phyloP scores from a whole-genome alignment of 495 filamentous ascomycete genomes.

The Aspergillus olivimuriae region DNA sequence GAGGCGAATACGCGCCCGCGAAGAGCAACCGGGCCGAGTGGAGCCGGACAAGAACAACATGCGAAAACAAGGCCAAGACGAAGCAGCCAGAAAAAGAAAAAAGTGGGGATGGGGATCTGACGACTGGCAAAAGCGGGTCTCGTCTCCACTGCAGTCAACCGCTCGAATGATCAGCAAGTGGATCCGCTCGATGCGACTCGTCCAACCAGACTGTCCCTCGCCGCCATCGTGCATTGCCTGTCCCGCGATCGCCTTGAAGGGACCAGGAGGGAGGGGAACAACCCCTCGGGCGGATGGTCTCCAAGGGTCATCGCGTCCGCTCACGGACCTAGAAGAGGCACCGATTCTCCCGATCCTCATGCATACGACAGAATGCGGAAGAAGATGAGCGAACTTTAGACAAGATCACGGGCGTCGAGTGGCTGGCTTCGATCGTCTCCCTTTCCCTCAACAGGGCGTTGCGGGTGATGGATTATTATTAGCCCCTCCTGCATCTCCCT shows the following conservation, averaged over 20 bases:
- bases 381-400: neutral
- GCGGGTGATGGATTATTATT: slow-evolving; percentile 2
- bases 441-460: neutral
- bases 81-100: neutral
- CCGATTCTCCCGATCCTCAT: slow-evolving; percentile 11
- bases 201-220: slow-evolving; percentile 7
- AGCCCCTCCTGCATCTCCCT: slow-evolving; percentile 4
- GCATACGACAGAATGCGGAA: slow-evolving; percentile 9
- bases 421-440: neutral
- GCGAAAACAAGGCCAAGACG: neutral
- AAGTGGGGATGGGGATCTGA: slow-evolving; percentile 1
- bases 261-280: no score
- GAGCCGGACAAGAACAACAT: neutral
- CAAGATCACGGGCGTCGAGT: slow-evolving; percentile 2
- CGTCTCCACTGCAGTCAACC: slow-evolving; percentile 12
- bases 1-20: no score
- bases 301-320: no score
- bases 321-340: slow-evolving; percentile 3
- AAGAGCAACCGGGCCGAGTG: no score
- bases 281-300: no score
- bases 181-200: slow-evolving; percentile 6
- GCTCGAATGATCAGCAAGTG: slow-evolving; percentile 14
- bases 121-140: neutral
- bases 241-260: no score
- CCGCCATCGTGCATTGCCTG: neutral